Evolutionary conservation across 2,329 filamentous ascomycete genomes (phyloP).

Genomic region (Cladophialophora yegresii): DNA sequence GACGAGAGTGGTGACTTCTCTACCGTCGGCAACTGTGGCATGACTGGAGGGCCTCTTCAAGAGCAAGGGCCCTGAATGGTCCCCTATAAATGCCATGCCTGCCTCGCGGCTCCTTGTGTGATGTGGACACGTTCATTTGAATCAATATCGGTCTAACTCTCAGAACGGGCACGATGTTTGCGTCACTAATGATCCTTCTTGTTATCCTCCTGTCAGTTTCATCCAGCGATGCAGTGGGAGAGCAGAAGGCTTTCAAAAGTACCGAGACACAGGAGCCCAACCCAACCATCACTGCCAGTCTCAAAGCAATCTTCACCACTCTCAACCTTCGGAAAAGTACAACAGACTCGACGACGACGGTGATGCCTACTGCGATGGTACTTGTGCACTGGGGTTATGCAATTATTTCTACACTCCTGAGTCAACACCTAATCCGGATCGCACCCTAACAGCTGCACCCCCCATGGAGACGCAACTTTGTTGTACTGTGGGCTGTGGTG

Average conservation of each 20-base stretch:
- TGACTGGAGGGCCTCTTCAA: background rate
- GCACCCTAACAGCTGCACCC: conserved; percentile 3
- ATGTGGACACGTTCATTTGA: background rate
- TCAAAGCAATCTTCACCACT: conserved; percentile 22
- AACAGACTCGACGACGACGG: background rate
- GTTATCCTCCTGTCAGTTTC: conserved; percentile 6
- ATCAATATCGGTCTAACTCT: background rate
- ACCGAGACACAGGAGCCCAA: background rate
- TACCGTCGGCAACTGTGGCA: background rate
- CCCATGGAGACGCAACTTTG: conserved; percentile 3
- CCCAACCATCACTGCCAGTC: conserved; percentile 14
- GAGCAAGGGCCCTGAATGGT: background rate
- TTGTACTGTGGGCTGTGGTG: conserved; percentile 11
- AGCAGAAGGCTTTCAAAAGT: background rate
- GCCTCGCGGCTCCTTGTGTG: background rate
- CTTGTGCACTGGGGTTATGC: conserved; percentile 16
- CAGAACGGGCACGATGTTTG: background rate
- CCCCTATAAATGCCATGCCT: background rate
- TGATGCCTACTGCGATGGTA: conserved; percentile 7
- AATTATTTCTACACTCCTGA: conserved; percentile 11
- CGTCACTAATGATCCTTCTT: background rate
- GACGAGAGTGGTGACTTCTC: background rate
- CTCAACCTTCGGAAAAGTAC: background rate
- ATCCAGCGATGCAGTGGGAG: background rate
- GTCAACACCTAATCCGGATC: conserved; percentile 1